Conservation (phyloP, 2,329 filamentous ascomycete species). For the Beauveria caledonica region DNA sequence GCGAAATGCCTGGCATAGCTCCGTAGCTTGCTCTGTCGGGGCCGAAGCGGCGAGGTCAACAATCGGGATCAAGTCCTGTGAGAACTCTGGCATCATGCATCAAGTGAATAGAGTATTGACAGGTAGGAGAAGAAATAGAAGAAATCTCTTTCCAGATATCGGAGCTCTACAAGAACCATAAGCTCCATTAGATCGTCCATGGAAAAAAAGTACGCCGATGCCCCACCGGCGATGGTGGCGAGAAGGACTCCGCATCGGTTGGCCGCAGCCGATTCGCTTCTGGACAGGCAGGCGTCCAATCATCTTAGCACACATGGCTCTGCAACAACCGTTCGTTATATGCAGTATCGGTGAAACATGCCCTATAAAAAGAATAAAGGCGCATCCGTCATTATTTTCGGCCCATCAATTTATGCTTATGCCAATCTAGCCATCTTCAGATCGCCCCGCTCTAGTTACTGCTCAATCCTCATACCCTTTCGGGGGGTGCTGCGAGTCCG, state of each 20-base stretch:
- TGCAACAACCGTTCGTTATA: background rate
- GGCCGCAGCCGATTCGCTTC: background rate
- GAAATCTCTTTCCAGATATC: too few species aligned
- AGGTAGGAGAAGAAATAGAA: background rate
- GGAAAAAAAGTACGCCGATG: background rate
- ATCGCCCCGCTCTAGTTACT: slow-evolving; percentile 4
- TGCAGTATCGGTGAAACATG: background rate
- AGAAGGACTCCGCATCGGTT: background rate
- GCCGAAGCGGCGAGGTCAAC: slow-evolving; percentile 1
- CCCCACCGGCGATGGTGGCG: background rate
- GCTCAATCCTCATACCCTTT: slow-evolving; percentile 28
- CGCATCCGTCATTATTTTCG: background rate
- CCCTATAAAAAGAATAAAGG: background rate
- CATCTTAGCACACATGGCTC: background rate
- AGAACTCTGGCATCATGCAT: background rate
- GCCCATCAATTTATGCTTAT: background rate
- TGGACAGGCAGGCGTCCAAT: background rate
- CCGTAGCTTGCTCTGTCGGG: slow-evolving; percentile 6
- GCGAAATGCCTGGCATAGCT: slow-evolving; percentile 23
- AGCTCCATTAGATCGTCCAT: background rate
- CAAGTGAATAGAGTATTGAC: background rate
- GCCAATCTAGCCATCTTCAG: too few species aligned
- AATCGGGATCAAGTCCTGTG: background rate
- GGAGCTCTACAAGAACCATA: too few species aligned
- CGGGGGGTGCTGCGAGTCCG: slow-evolving; percentile 36